Conservation (phyloP, 768 basidiomycete genomes). For the Pleurotus tuber-regium region DNA sequence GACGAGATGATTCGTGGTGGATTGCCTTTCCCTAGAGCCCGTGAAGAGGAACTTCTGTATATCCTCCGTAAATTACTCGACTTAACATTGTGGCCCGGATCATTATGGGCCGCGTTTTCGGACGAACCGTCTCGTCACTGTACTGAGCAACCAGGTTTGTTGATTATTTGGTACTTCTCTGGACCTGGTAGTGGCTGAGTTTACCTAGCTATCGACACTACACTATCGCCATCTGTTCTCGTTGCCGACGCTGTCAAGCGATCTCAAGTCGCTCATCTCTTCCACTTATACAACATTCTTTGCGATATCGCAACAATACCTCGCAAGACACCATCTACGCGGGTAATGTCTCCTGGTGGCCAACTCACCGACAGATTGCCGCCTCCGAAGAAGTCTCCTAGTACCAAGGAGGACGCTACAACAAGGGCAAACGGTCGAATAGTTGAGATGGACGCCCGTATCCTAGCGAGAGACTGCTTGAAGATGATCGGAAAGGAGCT, state of each 20-base stretch:
- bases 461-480: constrained; percentile 64
- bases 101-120: constrained; percentile 73
- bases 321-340: constrained; percentile 63
- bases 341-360: constrained; percentile 39
- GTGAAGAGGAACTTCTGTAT: constrained; percentile 90
- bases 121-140: constrained; percentile 58
- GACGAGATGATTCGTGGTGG: constrained; percentile 84
- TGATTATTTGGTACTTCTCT: too few relatives aligned
- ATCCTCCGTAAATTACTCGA: constrained; percentile 74
- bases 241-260: constrained; percentile 72
- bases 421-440: constrained; percentile 16
- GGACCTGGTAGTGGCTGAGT: too few relatives aligned
- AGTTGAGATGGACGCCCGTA: constrained; percentile 61
- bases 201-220: constrained; percentile 37
- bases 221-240: constrained; percentile 47
- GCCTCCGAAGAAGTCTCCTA: constrained; percentile 16
- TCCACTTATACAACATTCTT: constrained; percentile 80
- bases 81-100: constrained; percentile 71
- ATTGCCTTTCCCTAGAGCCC: constrained; percentile 81
- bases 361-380: constrained; percentile 8
- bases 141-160: constrained; percentile 55
- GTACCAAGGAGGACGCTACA: constrained; percentile 16
- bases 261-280: constrained; percentile 79
- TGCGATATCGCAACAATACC: constrained; percentile 79
- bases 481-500: constrained; percentile 73